Evolutionary conservation across 2,329 filamentous ascomycete genomes (phyloP), one percentile per base, ranked within the genome.

Genomic region (Colletotrichum magnum): DNA sequence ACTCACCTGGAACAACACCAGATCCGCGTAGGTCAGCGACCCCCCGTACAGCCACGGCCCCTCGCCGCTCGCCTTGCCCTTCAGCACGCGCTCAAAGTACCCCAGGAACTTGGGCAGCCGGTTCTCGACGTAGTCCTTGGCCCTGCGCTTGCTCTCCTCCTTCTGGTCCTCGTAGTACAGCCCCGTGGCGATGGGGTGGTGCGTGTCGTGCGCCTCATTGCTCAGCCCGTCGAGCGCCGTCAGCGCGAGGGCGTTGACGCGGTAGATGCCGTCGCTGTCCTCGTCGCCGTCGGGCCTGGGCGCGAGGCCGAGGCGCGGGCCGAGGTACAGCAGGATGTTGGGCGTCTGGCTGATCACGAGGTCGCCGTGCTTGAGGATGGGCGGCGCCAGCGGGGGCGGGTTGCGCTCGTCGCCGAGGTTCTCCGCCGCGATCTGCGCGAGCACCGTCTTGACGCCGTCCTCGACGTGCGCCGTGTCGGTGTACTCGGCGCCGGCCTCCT

Each of bases 111-210:
- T 94, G 18, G 93, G 92, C 39, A 95, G 82, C 1, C 93, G 84
- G 51, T 83, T 85, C 62, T 85, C 80, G 9, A 90, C 81, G 67
- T 90, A 94, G 64, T 90, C 85, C 50, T 81, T 81, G 9, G 88
- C 85, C 70, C 85, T 87, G 68, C 83, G 84, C 75, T 89, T 80
- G 16, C 89, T 84, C 77, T 93, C 93, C 0, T 84, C 81, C 77
- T 91, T 93, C 79, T 95, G 93, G 28, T 94, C 91, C 75, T 94
- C 92, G 74, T 94, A 95, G 77, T 90, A 92, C 5, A 87, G 76
- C 1, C 78, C 76, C 0, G 81, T 75, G 2, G 88, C 85, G 59
- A 94, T 82, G 1, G 93, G 93, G 75, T 95, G 93, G 77, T 95
- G 93, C 28, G 88, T 90, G 74, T 95, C 92, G 76, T 95, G 93